Conservation (phyloP, 331 rosid genomes). For the Quercus tomentella region DNA sequence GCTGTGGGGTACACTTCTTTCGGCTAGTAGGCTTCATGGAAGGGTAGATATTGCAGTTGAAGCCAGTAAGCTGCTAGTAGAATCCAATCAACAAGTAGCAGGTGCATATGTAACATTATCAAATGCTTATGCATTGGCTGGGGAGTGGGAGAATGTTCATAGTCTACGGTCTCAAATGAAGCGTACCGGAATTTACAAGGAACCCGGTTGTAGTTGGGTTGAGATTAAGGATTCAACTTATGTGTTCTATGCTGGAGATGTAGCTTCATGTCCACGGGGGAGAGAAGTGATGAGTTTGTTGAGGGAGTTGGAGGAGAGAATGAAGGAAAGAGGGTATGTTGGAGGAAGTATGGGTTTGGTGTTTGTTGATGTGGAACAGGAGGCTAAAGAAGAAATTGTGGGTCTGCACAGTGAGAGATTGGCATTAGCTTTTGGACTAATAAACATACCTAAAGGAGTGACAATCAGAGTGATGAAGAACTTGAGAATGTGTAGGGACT, state of each 20-base stretch:
- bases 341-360: slow-evolving; percentile 65
- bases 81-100: slow-evolving; percentile 58
- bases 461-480: slow-evolving; percentile 85
- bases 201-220: slow-evolving; percentile 90
- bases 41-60: slow-evolving; percentile 76
- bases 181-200: slow-evolving; percentile 53
- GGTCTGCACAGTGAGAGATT: slow-evolving; percentile 83
- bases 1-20: slow-evolving; percentile 76
- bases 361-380: slow-evolving; percentile 74
- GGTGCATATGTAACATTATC: slow-evolving; percentile 72
- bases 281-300: slow-evolving; percentile 43
- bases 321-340: slow-evolving; percentile 67
- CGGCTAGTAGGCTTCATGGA: slow-evolving; percentile 82
- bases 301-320: slow-evolving; percentile 52
- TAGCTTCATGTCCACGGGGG: slow-evolving; percentile 34
- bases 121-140: slow-evolving; percentile 61
- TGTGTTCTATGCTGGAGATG: slow-evolving; percentile 68
- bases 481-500: slow-evolving; percentile 76
- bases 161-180: slow-evolving; percentile 61
- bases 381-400: slow-evolving; percentile 60
- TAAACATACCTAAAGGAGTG: slow-evolving; percentile 58
- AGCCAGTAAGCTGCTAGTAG: slow-evolving; percentile 57
- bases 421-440: slow-evolving; percentile 75
- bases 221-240: slow-evolving; percentile 62
- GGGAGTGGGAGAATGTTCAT: slow-evolving; percentile 77